Evolutionary conservation across 2,329 filamentous ascomycete species (phyloP).

Genomic region (Alternaria arborescens): DNA sequence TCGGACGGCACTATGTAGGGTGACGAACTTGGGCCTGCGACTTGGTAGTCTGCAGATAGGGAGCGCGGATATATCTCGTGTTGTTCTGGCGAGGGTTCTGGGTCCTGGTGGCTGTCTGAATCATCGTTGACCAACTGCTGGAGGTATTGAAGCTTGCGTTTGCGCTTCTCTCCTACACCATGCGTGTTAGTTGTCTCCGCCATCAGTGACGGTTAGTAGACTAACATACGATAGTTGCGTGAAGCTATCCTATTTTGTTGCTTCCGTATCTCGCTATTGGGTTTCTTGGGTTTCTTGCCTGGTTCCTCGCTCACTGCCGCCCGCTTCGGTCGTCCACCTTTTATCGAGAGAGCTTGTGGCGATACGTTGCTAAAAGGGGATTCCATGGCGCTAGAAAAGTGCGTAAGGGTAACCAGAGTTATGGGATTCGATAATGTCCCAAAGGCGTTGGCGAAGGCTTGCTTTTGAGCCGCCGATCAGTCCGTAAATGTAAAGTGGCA

Average conservation of each 20-base stretch:
- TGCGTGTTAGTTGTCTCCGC: conserved; percentile 16
- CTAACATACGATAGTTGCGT: conserved; percentile 46
- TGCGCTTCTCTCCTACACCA: conserved; percentile 46
- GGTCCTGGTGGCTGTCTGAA: conserved; percentile 22
- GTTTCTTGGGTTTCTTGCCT: conserved; percentile 42
- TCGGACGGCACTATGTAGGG: conserved; percentile 23
- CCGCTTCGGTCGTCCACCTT: conserved; percentile 19
- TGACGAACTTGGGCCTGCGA: conserved; percentile 9
- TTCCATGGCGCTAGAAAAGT: conserved; percentile 37
- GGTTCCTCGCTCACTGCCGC: conserved; percentile 15
- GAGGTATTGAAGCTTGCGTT: conserved; percentile 48
- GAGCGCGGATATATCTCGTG: conserved; percentile 28
- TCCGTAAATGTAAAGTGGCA: conserved; percentile 20
- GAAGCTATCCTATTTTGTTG: conserved; percentile 51
- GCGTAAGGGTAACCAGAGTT: conserved; percentile 11
- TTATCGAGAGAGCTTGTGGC: conserved; percentile 15
- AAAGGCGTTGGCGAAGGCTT: conserved; percentile 21
- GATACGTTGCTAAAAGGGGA: conserved; percentile 17
- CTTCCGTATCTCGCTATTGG: conserved; percentile 49
- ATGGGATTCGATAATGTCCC: conserved; percentile 16
- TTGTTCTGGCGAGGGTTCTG: conserved; percentile 22
- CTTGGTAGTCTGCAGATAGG: conserved; percentile 28
- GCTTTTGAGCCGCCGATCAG: conserved; percentile 29
- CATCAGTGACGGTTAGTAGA: neutral
- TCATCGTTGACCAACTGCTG: conserved; percentile 44